A percentile compares a stretch with the other conserved stretches of the same genome.
phyloP scores from a whole-genome alignment of 208 protist genomes.

The Naegleria fowleri region DNA sequence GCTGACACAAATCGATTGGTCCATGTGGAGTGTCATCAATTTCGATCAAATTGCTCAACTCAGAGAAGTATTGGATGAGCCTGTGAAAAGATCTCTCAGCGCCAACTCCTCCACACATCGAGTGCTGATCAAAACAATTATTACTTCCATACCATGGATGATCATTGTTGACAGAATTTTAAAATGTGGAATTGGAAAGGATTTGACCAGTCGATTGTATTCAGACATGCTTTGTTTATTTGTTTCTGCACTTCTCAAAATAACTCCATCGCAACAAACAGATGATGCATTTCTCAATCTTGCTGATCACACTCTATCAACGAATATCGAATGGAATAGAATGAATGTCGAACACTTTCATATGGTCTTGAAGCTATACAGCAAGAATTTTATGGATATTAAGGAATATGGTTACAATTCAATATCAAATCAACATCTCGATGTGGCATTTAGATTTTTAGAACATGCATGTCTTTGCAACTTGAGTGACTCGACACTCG shows the following conservation, averaged over 20 bases:
- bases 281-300: background rate
- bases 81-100: background rate
- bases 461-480: background rate
- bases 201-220: background rate
- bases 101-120: background rate
- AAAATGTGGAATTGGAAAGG: background rate
- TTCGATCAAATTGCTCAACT: background rate
- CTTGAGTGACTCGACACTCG: too few species aligned
- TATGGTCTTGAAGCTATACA: background rate
- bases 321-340: background rate
- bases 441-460: background rate
- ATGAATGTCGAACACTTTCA: background rate
- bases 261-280: background rate
- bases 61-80: background rate
- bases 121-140: background rate
- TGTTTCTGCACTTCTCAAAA: background rate
- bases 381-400: background rate
- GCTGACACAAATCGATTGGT: background rate
- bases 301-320: background rate
- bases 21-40: background rate
- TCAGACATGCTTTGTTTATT: background rate
- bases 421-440: background rate
- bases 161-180: background rate
- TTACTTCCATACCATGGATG: background rate
- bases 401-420: background rate